A percentile compares a stretch with the other conserved stretches of the same genome.
Evolutionary conservation across 2,329 filamentous ascomycete genomes (phyloP).

Genomic region (Zalaria sp.): DNA sequence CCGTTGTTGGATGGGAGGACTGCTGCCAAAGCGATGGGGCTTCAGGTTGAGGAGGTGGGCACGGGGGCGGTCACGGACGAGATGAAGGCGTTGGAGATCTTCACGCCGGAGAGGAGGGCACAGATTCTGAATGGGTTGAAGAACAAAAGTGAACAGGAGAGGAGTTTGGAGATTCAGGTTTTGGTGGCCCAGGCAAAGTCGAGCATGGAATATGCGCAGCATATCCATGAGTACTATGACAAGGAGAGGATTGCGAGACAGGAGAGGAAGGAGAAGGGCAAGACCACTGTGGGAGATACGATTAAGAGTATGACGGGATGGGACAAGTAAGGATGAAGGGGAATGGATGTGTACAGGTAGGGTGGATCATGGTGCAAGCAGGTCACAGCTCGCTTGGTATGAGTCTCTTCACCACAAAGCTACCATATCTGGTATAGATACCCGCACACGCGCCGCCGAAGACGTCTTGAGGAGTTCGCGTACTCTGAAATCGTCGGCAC

Average conservation of each 20-base stretch:
- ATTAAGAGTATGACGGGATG: conserved; percentile 20
- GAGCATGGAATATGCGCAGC: conserved; percentile 43
- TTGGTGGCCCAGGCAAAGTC: conserved; percentile 48
- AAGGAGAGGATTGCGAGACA: conserved; percentile 41
- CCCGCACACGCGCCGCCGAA: too few species aligned
- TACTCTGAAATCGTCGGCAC: too few species aligned
- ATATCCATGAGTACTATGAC: conserved; percentile 41
- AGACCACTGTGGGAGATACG: conserved; percentile 28
- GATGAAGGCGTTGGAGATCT: conserved; percentile 7
- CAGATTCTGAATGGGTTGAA: conserved; percentile 16
- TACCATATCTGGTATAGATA: too few species aligned
- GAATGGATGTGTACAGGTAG: too few species aligned
- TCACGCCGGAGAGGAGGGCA: conserved; percentile 15
- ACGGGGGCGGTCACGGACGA: conserved; percentile 4
- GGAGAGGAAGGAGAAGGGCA: conserved; percentile 42
- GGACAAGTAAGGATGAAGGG: conserved; percentile 1
- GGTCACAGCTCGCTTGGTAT: too few species aligned
- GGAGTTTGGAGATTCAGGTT: conserved; percentile 48
- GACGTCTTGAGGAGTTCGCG: too few species aligned
- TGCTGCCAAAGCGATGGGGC: conserved; percentile 14
- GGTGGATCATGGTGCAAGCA: too few species aligned
- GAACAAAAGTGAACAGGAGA: conserved; percentile 32
- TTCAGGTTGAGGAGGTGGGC: conserved; percentile 1
- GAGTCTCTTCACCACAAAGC: too few species aligned
- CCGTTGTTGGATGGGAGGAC: conserved; percentile 31